A percentile compares a stretch with the other conserved stretches of the same genome.
Conservation (phyloP, 352 stramenopile species). For the Blastocystis sp. region DNA sequence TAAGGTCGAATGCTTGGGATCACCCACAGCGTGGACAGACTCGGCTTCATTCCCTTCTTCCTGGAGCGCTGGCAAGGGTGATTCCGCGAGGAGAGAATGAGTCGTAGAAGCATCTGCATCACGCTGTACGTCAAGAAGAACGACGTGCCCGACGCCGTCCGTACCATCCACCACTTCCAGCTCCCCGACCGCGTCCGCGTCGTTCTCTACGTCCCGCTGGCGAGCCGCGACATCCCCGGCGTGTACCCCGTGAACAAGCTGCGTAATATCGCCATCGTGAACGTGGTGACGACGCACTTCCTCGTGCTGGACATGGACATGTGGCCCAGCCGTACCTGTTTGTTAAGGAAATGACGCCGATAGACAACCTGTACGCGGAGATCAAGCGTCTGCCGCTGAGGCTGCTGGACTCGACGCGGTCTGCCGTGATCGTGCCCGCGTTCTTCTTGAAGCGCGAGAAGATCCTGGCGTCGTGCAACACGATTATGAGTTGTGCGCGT, state of each 20-base stretch:
- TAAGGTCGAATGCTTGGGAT: neutral
- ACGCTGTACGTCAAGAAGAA: neutral
- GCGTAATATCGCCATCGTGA: constrained; percentile 68
- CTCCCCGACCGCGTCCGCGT: constrained; percentile 27
- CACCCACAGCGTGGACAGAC: constrained; percentile 21
- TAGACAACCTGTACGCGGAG: constrained; percentile 43
- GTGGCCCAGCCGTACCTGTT: constrained; percentile 48
- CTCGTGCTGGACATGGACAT: constrained; percentile 71
- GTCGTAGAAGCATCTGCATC: neutral
- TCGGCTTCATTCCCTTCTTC: constrained; percentile 21
- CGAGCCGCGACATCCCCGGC: neutral
- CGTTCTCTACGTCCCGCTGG: constrained; percentile 26
- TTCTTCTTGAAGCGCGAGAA: constrained; percentile 35
- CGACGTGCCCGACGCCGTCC: neutral
- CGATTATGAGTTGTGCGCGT: constrained; percentile 5
- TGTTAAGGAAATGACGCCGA: neutral
- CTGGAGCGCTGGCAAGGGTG: constrained; percentile 39
- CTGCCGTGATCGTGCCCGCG: constrained; percentile 57
- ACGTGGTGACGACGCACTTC: constrained; percentile 60
- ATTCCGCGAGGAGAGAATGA: neutral
- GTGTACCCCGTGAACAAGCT: constrained; percentile 72
- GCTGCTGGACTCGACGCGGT: neutral
- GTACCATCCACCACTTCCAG: neutral
- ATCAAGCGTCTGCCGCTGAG: constrained; percentile 3
- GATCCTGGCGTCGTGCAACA: neutral